A percentile compares a stretch with the other conserved stretches of the same genome.
These are phyloP conservation scores for Casaregolazyma suthepensis DNA, from an alignment of 1,139 yeast species.

Conservation along the genomic window DNA sequence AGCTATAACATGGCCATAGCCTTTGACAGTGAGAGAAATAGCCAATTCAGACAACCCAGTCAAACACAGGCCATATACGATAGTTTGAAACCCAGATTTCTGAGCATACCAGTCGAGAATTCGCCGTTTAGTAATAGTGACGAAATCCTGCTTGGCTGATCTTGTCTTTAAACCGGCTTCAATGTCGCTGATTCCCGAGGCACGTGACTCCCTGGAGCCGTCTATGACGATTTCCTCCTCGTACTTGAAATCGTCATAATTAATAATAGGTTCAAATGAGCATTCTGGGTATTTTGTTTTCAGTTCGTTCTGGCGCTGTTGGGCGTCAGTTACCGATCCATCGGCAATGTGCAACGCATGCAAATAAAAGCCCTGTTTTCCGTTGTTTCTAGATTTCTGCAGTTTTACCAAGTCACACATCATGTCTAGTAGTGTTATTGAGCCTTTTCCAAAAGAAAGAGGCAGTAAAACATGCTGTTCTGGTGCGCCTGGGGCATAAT, in stretches of 20 bases:
- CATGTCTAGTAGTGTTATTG: slow-evolving; percentile 64
- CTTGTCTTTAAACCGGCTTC: slow-evolving; percentile 8
- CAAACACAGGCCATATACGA: slow-evolving; percentile 75
- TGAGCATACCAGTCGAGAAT: slow-evolving; percentile 46
- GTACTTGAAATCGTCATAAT: not conserved
- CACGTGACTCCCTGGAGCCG: not conserved
- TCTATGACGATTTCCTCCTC: not conserved
- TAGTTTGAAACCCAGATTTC: slow-evolving; percentile 42
- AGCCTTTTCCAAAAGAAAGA: slow-evolving; percentile 59
- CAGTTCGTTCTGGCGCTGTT: slow-evolving; percentile 19
- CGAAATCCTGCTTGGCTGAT: slow-evolving; percentile 47
- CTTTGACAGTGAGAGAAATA: slow-evolving; percentile 77
- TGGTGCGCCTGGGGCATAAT: slow-evolving; percentile 31
- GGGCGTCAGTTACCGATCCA: slow-evolving; percentile 15
- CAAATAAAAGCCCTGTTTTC: slow-evolving; percentile 62
- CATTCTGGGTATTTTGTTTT: slow-evolving; percentile 23
- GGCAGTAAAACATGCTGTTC: slow-evolving; percentile 47
- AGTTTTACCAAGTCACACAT: slow-evolving; percentile 54
- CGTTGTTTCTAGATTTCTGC: slow-evolving; percentile 55
- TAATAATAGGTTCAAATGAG: slow-evolving; percentile 7
- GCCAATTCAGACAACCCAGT: slow-evolving; percentile 76
- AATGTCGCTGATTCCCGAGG: not conserved
- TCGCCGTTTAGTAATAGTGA: slow-evolving; percentile 44
- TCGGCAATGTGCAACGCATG: slow-evolving; percentile 51
- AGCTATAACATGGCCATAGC: slow-evolving; percentile 72